A percentile compares a stretch with the other conserved stretches of the same genome.
phyloP scores from a whole-genome alignment of 1,139 yeast species.

The Hansenula lynferdii region DNA sequence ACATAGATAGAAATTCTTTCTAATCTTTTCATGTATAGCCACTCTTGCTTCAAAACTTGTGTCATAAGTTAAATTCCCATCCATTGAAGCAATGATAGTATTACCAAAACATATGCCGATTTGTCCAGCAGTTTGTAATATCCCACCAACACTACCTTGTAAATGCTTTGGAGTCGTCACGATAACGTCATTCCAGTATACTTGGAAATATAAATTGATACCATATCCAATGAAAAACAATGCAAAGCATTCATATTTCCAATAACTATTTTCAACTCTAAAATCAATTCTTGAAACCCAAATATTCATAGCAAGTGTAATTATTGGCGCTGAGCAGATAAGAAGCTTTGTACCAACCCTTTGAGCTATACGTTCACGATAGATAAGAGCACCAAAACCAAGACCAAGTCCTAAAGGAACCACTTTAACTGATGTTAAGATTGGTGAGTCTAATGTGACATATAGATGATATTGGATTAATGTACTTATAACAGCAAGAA shows the following conservation, averaged over 20 bases:
- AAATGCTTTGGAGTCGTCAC: not conserved
- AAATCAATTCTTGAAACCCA: not conserved
- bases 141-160: slow-evolving; percentile 2
- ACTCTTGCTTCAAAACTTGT: not conserved
- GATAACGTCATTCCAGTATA: slow-evolving; percentile 1
- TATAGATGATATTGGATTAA: slow-evolving; percentile 15
- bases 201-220: slow-evolving; percentile 1
- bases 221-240: slow-evolving; percentile 1
- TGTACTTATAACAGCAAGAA: slow-evolving; percentile 9
- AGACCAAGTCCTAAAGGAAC: slow-evolving; percentile 18
- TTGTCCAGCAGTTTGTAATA: slow-evolving; percentile 1
- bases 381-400: slow-evolving; percentile 2
- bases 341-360: slow-evolving; percentile 17
- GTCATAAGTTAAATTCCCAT: not conserved
- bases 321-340: slow-evolving; percentile 13
- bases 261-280: not conserved
- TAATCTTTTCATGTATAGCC: not conserved
- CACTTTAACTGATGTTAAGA: slow-evolving; percentile 24
- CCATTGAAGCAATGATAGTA: not conserved
- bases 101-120: slow-evolving; percentile 3
- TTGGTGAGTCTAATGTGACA: slow-evolving; percentile 18
- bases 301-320: slow-evolving; percentile 8
- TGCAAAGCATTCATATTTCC: not conserved
- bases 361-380: slow-evolving; percentile 10
- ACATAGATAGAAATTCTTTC: not conserved